Conservation (phyloP, 768 basidiomycete species). For the Trametes meyenii region DNA sequence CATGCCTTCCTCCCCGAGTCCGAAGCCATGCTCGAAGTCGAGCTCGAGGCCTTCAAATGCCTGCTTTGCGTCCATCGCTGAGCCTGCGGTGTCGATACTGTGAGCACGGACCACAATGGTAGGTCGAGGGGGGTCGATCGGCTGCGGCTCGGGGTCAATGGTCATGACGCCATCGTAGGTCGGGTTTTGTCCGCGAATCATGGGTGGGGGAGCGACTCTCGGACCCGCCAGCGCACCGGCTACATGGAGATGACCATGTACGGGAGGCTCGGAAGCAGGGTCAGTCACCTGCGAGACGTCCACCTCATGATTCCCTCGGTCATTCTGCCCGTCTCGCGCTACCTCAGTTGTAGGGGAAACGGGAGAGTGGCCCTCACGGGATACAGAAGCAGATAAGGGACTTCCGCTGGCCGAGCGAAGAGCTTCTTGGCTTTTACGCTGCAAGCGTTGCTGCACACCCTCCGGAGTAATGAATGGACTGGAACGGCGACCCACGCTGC, state of each 20-base stretch:
- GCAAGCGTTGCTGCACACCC: slow-evolving; percentile 52
- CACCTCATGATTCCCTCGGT: neutral
- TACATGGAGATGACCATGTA: neutral
- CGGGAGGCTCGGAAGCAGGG: neutral
- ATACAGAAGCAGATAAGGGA: neutral
- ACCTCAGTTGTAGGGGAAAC: neutral
- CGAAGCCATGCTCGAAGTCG: slow-evolving; percentile 27
- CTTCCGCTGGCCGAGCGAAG: slow-evolving; percentile 27
- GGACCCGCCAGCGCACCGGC: neutral
- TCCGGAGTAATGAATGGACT: slow-evolving; percentile 55
- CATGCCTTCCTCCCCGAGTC: slow-evolving; percentile 20
- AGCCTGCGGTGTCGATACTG: slow-evolving; percentile 25
- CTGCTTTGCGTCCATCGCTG: slow-evolving; percentile 11
- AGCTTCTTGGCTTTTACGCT: slow-evolving; percentile 51
- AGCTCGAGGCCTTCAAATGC: slow-evolving; percentile 31
- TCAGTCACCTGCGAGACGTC: slow-evolving; percentile 8
- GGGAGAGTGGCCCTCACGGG: neutral
- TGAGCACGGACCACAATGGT: slow-evolving; percentile 28
- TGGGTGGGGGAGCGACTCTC: slow-evolving; percentile 7
- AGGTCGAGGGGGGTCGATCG: slow-evolving; percentile 38
- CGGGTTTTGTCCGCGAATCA: slow-evolving; percentile 27
- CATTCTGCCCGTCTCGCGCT: neutral
- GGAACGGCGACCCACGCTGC: slow-evolving; percentile 29
- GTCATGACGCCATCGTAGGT: slow-evolving; percentile 39
- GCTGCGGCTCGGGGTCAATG: slow-evolving; percentile 37